A percentile compares a stretch with the other conserved stretches of the same genome.
phyloP scores from a whole-genome alignment of 139 green algal species.

The Chlamydomonas incerta region DNA sequence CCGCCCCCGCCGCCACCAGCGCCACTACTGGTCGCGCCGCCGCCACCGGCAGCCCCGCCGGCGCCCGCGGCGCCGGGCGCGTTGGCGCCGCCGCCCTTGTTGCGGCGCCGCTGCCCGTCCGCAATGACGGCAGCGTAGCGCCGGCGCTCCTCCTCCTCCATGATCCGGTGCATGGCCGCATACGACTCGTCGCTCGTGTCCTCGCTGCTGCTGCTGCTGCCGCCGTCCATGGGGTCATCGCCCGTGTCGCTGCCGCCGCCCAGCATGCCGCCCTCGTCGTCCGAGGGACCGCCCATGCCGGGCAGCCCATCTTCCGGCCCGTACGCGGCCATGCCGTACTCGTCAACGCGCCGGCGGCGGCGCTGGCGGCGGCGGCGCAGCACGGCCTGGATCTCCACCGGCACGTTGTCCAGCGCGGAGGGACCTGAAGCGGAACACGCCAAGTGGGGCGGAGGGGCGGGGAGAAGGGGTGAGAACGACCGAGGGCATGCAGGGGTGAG shows the following conservation, averaged over 20 bases:
- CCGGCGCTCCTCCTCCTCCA: slow-evolving; percentile 58
- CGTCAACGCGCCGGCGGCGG: background rate
- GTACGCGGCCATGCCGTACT: too few relatives aligned
- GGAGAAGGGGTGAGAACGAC: too few relatives aligned
- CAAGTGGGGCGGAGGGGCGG: background rate
- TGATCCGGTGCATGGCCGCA: slow-evolving; percentile 34
- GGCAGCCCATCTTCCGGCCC: too few relatives aligned
- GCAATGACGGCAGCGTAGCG: slow-evolving; percentile 36
- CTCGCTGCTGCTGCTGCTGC: slow-evolving; percentile 67
- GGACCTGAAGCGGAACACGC: background rate
- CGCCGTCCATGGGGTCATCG: slow-evolving; percentile 25
- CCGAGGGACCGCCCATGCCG: background rate
- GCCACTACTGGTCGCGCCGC: background rate
- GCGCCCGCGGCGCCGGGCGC: background rate
- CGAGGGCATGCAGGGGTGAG: too few relatives aligned
- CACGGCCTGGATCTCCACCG: slow-evolving; percentile 26
- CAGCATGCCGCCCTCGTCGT: background rate
- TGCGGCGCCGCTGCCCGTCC: slow-evolving; percentile 52
- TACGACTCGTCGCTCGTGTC: slow-evolving; percentile 62
- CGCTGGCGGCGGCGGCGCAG: slow-evolving; percentile 4
- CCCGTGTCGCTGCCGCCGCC: slow-evolving; percentile 12
- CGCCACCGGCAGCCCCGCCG: background rate
- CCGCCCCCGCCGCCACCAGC: slow-evolving; percentile 3
- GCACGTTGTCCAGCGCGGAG: slow-evolving; percentile 14
- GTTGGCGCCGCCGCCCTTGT: slow-evolving; percentile 41